Evolutionary conservation across 306 rosid species (phyloP).

Genomic region (Prunus dulcis): DNA sequence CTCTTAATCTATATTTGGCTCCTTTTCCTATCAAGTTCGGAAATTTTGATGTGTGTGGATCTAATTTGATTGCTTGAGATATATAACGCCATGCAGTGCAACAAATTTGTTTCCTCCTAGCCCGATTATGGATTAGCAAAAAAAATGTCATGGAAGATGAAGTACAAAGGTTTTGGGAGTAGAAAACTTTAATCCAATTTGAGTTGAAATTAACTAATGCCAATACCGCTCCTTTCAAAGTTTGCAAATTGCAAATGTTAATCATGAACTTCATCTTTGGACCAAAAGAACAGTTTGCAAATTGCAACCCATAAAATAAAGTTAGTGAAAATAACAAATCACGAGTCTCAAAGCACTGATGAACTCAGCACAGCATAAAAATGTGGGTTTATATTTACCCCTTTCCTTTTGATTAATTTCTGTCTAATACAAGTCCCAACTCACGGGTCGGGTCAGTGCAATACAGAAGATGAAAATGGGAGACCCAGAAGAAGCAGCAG

Average conservation of each 20-base stretch:
- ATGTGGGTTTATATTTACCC: too few relatives aligned
- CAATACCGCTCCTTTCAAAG: too few relatives aligned
- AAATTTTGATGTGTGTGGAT: background rate
- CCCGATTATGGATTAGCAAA: too few relatives aligned
- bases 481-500: conserved; percentile 18
- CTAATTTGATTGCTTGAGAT: background rate
- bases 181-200: too few relatives aligned
- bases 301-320: too few relatives aligned
- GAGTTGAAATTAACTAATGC: background rate
- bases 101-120: background rate
- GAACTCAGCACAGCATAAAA: too few relatives aligned
- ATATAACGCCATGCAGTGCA: background rate
- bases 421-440: background rate
- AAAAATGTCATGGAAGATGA: background rate
- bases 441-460: background rate
- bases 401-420: too few relatives aligned
- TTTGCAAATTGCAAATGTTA: too few relatives aligned
- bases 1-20: conserved; percentile 29
- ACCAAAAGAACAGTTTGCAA: too few relatives aligned
- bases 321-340: background rate
- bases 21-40: background rate
- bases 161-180: too few relatives aligned
- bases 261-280: too few relatives aligned
- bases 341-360: background rate
- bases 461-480: background rate